Evolutionary conservation across 768 basidiomycete species (phyloP), one percentile per base, ranked within the genome.

Genomic region (Suillus sp.): DNA sequence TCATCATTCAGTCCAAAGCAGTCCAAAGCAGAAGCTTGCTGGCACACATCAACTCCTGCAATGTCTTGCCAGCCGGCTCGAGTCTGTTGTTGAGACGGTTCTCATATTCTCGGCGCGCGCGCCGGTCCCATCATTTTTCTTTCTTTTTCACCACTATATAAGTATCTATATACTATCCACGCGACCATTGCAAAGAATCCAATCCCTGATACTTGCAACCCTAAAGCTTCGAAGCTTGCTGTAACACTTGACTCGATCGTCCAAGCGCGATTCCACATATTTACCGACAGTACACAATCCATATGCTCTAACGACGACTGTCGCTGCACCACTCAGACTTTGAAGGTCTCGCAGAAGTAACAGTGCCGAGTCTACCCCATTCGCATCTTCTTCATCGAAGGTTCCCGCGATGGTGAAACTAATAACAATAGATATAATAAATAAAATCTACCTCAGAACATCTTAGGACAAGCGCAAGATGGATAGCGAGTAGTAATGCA

Each of bases 401-500:
- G 45, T 47, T 47, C 45, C 25, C 25, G 13, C 25, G 3, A 27
- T 14, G 47, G 47, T 48, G 22, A 27, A 48, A 25, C 47, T 18
- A 51, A 30, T 18, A 30, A 51, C 37, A 38, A 57, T 57, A 30
- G 20, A 57, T 57, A 27, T 57, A 40, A 40, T 16, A 40, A 40
- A 37, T 37, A 37, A 25, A 9, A n/a, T 57, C 27, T 40, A 57
- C 11, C 27, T 20, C n/a, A 27, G 35, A 37, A 55, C 50, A 51
- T 27, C 16, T 27, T 51, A 27, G 50, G n/a, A n/a, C 50, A 30
- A 20, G 9, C 18, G 47, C 48, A 50, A 25, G 37, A 56, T 43
- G 32, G 27, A 27, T 14, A 62, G 38, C 55, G 30, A 20, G 61
- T 43, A 43, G 32, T 62, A 25, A 42, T 56, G 53, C 37, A 50